phyloP scores from a whole-genome alignment of 2,329 filamentous ascomycete genomes.

The Calonectria fujianensis region DNA sequence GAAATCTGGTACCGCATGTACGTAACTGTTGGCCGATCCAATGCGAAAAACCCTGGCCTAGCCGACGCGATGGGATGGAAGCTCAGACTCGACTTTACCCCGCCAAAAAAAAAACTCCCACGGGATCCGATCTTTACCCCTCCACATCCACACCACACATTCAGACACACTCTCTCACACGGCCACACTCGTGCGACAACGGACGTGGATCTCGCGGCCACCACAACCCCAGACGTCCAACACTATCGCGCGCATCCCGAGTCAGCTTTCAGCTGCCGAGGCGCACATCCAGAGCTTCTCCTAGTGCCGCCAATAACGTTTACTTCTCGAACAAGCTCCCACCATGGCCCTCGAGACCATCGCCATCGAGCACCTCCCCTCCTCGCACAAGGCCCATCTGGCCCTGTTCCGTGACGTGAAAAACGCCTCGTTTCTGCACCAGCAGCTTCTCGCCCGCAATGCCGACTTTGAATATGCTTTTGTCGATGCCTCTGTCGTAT shows the following conservation, averaged over 20 bases:
- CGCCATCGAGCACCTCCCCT: constrained; percentile 84
- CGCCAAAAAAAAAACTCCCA: constrained; percentile 11
- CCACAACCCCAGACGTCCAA: not conserved
- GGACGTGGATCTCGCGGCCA: not conserved
- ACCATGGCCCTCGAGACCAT: constrained; percentile 79
- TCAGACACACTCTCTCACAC: not conserved
- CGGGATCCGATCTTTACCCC: constrained; percentile 47
- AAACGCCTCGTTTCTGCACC: constrained; percentile 86
- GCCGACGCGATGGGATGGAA: not conserved
- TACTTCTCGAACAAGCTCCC: constrained; percentile 15
- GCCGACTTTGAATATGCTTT: constrained; percentile 93
- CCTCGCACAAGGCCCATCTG: constrained; percentile 80
- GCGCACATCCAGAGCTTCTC: constrained; percentile 6
- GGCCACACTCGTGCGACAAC: constrained; percentile 14
- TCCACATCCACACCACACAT: constrained; percentile 47
- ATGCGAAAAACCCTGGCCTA: constrained; percentile 43
- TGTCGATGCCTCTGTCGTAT: constrained; percentile 87
- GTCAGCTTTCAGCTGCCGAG: constrained; percentile 17
- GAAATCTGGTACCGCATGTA: constrained; percentile 19
- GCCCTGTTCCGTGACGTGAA: constrained; percentile 84
- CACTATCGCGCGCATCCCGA: not conserved
- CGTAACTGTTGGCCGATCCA: constrained; percentile 24
- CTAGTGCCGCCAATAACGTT: constrained; percentile 6
- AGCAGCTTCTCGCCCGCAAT: constrained; percentile 91
- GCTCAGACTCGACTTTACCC: constrained; percentile 18